phyloP scores from a whole-genome alignment of 2,329 filamentous ascomycete species.

The Paecilomyces niveus region DNA sequence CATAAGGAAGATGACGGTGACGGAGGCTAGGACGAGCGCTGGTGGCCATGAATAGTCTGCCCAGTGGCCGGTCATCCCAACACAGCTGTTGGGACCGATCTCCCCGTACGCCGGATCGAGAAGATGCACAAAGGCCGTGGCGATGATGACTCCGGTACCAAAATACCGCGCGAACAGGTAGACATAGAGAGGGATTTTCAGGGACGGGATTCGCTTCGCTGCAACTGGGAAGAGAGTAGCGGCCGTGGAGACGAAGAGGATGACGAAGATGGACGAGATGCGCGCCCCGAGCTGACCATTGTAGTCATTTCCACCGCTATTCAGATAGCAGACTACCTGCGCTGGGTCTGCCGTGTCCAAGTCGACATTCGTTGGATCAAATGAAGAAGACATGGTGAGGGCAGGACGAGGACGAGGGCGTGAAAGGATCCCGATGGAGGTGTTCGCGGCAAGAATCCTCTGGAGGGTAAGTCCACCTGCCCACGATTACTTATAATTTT shows the following conservation, averaged over 20 bases:
- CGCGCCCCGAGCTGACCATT: constrained; percentile 42
- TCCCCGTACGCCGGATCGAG: constrained; percentile 39
- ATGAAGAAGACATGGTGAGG: constrained; percentile 4
- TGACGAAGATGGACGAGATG: constrained; percentile 40
- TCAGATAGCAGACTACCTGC: constrained; percentile 47
- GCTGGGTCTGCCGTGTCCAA: constrained; percentile 35
- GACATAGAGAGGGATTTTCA: constrained; percentile 36
- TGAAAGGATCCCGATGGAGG: not conserved
- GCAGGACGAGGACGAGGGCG: not conserved
- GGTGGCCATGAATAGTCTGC: constrained; percentile 47
- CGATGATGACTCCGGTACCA: constrained; percentile 41
- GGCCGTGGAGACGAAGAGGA: constrained; percentile 33
- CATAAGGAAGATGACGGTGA: constrained; percentile 45
- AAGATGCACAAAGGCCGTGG: constrained; percentile 43
- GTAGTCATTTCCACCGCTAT: constrained; percentile 44
- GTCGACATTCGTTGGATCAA: constrained; percentile 38
- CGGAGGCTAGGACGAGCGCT: constrained; percentile 43
- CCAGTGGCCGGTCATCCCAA: constrained; percentile 49
- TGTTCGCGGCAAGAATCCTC: not conserved
- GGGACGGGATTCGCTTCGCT: constrained; percentile 29
- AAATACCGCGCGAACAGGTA: constrained; percentile 44
- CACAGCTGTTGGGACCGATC: constrained; percentile 43
- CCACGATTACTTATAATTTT: not conserved
- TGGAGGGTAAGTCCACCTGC: not conserved
- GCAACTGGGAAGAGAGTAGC: constrained; percentile 43